Conservation (phyloP, 1,284 basidiomycete genomes). For the Sphaerobolus stellatus region DNA sequence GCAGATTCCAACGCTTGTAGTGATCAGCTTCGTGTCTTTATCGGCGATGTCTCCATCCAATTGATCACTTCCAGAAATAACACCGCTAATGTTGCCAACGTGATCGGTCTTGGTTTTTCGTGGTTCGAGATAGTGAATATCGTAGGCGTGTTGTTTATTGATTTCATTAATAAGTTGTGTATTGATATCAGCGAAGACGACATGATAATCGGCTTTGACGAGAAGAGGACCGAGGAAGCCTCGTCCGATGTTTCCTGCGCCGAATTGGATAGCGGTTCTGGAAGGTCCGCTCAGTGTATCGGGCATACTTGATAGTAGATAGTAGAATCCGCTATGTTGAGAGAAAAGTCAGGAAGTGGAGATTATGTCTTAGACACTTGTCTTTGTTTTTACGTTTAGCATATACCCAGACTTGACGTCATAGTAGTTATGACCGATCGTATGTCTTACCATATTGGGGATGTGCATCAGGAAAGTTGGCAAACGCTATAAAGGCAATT, state of each 20-base stretch:
- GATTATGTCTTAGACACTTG: no score
- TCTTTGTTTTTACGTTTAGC: no score
- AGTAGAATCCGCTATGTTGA: no score
- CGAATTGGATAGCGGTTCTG: conserved; percentile 35
- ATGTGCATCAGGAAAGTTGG: no score
- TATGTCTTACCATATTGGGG: no score
- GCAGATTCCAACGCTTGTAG: conserved; percentile 36
- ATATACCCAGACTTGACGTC: no score
- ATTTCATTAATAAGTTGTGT: conserved; percentile 26
- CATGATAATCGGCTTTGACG: conserved; percentile 38
- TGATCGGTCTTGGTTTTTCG: conserved; percentile 17
- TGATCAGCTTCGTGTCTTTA: conserved; percentile 34
- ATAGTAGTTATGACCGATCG: no score
- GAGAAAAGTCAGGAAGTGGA: no score
- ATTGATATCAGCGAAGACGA: conserved; percentile 34
- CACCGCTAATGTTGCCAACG: conserved; percentile 31
- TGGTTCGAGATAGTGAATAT: conserved; percentile 28
- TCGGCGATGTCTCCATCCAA: conserved; percentile 28
- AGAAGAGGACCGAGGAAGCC: conserved; percentile 44
- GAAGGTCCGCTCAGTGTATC: no score
- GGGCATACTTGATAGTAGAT: no score
- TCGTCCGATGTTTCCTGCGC: conserved; percentile 43
- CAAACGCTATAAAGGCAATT: no score
- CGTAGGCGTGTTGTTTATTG: conserved; percentile 26
- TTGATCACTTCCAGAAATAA: conserved; percentile 31